Percentiles rank a stretch among this genome's conserved stretches.
phyloP scores from a whole-genome alignment of 2,329 filamentous ascomycete species.

The Hypoxylon sp. region DNA sequence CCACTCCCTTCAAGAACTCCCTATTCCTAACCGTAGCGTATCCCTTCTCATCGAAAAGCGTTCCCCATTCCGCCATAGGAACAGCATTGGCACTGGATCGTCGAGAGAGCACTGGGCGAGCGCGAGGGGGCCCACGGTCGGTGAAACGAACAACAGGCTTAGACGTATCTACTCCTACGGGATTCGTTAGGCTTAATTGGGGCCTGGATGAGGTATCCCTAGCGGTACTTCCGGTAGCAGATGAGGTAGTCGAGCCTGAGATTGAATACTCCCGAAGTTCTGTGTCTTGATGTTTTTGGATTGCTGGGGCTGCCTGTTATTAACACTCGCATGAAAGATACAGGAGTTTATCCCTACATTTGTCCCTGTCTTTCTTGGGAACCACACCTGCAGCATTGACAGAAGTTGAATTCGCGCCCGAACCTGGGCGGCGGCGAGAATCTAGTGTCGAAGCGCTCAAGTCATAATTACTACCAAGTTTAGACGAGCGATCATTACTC shows the following conservation, averaged over 20 bases:
- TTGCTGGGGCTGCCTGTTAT: conserved; percentile 15
- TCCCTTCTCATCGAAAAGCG: conserved; percentile 77
- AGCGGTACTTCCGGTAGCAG: conserved; percentile 13
- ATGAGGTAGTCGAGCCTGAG: conserved; percentile 31
- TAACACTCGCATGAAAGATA: background rate
- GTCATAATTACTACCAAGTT: background rate
- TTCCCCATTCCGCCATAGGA: conserved; percentile 72
- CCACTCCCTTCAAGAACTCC: conserved; percentile 80
- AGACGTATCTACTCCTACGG: conserved; percentile 8
- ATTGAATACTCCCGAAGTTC: conserved; percentile 12
- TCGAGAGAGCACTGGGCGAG: conserved; percentile 24
- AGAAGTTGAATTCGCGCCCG: background rate
- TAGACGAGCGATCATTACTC: background rate
- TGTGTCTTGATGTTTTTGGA: conserved; percentile 4
- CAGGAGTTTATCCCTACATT: conserved; percentile 15
- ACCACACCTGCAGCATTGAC: background rate
- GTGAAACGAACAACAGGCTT: conserved; percentile 43
- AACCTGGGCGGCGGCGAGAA: background rate
- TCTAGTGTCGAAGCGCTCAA: background rate
- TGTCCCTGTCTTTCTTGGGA: conserved; percentile 8
- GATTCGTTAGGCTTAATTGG: conserved; percentile 12
- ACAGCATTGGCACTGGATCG: conserved; percentile 34
- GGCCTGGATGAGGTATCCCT: conserved; percentile 17
- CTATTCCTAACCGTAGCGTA: conserved; percentile 77
- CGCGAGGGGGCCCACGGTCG: conserved; percentile 42